Evolutionary conservation across 208 protist species (phyloP), one percentile per base, ranked within the genome.

Genomic region (Wallacemonas rigidus): DNA sequence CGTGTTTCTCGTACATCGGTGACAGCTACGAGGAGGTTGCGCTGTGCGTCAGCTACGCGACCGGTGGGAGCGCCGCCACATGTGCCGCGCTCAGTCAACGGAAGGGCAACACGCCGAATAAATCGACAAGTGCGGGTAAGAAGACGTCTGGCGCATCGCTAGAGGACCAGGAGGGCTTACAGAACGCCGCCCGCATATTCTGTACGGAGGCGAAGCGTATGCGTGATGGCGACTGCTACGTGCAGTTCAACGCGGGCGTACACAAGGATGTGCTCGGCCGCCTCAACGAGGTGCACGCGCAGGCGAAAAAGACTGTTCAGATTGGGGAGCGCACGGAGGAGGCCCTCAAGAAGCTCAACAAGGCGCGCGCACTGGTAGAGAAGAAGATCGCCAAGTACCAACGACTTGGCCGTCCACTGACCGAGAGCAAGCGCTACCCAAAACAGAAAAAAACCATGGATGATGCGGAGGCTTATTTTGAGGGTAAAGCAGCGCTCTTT

Each of bases 381-480:
- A 77, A 80, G 39, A 89, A 91, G 67, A 68, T 82, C 53, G 53
- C 60, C 9, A 91, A 91, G 74, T 91, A 91, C 67, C 26, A 50
- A 11, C 67, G 69, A 7, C 75, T 79, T 8, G 74, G 72, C 3
- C 79, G 70, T 38, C 63, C 73, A 0, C 43, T 91, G 7, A 82
- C 71, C 36, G 76, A 81, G 63, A 88, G 83, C 50, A 91, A 91
- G 72, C 67, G 43, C n/a, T 85, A 89, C 72, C 39, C 39, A 35
- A 77, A 78, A 48, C 86, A 89, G 70, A 15, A 47, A 5, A 56
- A 58, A 26, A 62, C 73, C 36, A 76, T 79, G 53, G 71, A 64
- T 14, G 70, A 69, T 3, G 50, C 70, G 8, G 73, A 83, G 43
- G 57, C 64, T 35, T 62, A 40, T 12, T 83, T 75, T 65, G 51